Evolutionary conservation across 2,329 filamentous ascomycete species (phyloP).

Genomic region (Colletotrichum liaoningense): DNA sequence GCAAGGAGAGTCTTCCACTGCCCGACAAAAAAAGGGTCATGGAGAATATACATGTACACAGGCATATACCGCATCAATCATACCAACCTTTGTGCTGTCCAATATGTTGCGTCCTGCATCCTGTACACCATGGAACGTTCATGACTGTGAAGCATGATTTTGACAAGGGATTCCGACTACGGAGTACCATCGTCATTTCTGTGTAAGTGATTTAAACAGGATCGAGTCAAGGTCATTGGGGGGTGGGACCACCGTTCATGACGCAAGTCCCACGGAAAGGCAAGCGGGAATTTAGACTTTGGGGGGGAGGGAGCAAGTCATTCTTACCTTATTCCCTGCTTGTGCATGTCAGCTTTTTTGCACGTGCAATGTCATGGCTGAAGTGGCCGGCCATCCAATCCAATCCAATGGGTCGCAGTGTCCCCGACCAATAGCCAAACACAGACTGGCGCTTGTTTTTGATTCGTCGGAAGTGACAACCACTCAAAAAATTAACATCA

Average conservation of each 20-base stretch:
- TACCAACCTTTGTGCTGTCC: not conserved
- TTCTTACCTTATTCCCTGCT: not conserved
- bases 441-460: not conserved
- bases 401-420: no score
- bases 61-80: conserved; percentile 27
- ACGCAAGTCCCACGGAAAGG: not conserved
- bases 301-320: no score
- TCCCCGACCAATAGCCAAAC: not conserved
- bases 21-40: not conserved
- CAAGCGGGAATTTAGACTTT: not conserved
- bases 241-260: not conserved
- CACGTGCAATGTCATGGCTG: not conserved
- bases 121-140: not conserved
- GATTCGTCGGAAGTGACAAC: not conserved
- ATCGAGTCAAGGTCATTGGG: not conserved
- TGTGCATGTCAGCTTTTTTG: not conserved
- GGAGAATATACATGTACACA: conserved; percentile 23
- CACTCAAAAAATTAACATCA: not conserved
- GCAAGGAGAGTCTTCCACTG: not conserved
- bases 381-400: no score
- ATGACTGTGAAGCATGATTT: not conserved
- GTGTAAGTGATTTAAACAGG: not conserved
- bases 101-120: not conserved
- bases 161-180: not conserved
- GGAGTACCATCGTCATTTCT: not conserved